Evolutionary conservation across 2,329 filamentous ascomycete genomes (phyloP), one percentile per base, ranked within the genome.

Genomic region (Aspergillus spinulosporus): DNA sequence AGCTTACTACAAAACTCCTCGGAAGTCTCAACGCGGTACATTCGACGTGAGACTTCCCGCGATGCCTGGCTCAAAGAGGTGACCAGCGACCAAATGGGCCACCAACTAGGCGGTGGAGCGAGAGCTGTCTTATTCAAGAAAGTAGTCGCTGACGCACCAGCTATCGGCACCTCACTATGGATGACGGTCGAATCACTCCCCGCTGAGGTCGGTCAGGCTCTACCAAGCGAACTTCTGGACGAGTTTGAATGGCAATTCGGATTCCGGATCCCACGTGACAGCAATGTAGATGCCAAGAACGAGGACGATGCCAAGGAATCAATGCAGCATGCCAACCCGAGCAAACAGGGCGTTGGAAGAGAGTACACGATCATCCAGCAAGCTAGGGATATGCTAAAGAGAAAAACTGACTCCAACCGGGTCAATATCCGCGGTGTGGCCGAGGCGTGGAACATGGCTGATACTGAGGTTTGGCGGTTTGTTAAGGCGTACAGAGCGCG

Each of bases 211-310:
- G 71, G 70, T 9, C 84, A 88, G 66, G 76, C 78, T 43, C 75
- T 87, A 5, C 85, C 88, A 2, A 72, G 72, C 2, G 63, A 68
- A 11, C 70, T 76, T 32, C 57, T 78, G 15, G 72, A 82, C n/a
- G 88, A 94, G 62, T 78, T 96, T 2, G 88, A 93, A 68, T 97
- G 92, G 91, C 83, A 88, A 63, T 90, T 97, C 69, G 94, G 93
- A 52, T 97, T 97, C 73, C 78, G 81, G 11, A 81, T 97, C 7
- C 90, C 92, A 1, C 79, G 80, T 55, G 60, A 73, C 64, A 49
- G 76, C 72, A 68, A 70, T 37, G 66, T 69, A n/a, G 70, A 76
- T 52, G 62, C 70, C 28, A 73, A 74, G 29, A 69, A 68, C 15
- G 68, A 74, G 29, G 65, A 62, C 6, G 64, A 69, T 37, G 32